Base-by-base conservation (phyloP, 2,329 filamentous ascomycete species). In the Periconia sp. region DNA sequence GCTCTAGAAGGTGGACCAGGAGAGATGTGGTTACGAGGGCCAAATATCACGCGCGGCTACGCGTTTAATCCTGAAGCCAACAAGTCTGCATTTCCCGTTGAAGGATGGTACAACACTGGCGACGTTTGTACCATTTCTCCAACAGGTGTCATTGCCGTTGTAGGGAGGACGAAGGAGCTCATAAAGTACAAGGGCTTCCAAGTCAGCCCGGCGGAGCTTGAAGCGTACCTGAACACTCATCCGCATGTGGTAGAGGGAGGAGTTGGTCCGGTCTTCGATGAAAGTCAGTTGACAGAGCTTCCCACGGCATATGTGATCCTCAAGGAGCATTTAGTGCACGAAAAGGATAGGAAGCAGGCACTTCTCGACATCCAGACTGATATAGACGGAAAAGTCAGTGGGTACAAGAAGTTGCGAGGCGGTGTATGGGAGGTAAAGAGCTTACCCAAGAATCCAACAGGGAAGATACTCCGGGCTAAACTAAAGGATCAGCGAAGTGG, bases 131-230 rank as follows among this genome's bases (percentile, higher is more conserved):
- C 87, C 50, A 81, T 87, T 54, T 87, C 92, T 59, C 71, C 78
- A 24, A 78, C 86, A 36, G 87, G 87, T 18, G 87, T 92, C 59
- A 86, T 94, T 57, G 94, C 84, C 72, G 90, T 95, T 63, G 92
- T 90, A 0, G 91, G 95, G 61, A 84, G 90, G 4, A 58, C 59
- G 9, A 65, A 66, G 34, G 61, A 57, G 31, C 34, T 55, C 1
- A 55, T 57, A 11, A 57, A 57, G 28, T 52, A 55, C 42, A 57
- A 55, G 26, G 54, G 46, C 7, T 53, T 55, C 42, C 54, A 57
- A 19, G 44, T 55, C 3, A 33, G 38, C 10, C 54, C 54, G 2
- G 15, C 39, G 2, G 48, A 57, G 40, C 44, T 57, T 1, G 54
- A 57, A 19, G 19, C 33, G 6, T 36, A 50, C n/a, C 25, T 56